A percentile compares a stretch with the other conserved stretches of the same genome.
These are phyloP conservation scores for Pseudopyrenochaeta lycopersici DNA, from an alignment of 2,329 filamentous ascomycete species.

Conservation along the genomic window DNA sequence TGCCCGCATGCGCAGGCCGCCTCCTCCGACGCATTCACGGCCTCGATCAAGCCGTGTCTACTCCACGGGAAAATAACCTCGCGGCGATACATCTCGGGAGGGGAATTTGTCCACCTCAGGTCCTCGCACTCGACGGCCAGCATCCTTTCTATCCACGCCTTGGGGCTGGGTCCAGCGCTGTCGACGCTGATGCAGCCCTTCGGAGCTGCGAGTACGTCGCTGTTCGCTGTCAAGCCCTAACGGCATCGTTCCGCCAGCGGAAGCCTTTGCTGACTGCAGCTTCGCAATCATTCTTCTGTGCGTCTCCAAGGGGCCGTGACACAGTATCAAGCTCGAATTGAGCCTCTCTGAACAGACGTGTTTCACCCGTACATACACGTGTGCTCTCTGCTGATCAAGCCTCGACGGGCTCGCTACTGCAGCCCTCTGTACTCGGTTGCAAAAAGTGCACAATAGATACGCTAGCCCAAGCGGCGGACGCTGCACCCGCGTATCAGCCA, in stretches of 20 bases:
- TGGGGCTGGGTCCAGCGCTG: slow-evolving; percentile 1
- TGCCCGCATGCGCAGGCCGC: slow-evolving; percentile 6
- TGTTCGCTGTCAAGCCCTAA: not conserved
- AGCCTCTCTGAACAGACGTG: slow-evolving; percentile 1
- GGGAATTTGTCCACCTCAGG: not conserved
- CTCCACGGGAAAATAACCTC: not conserved
- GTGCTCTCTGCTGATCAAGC: not conserved
- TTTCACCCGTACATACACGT: not conserved
- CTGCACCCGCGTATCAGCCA: not conserved
- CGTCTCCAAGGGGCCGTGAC: not conserved
- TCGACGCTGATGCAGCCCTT: slow-evolving; percentile 16
- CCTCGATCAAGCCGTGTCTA: not conserved
- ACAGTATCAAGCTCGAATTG: not conserved
- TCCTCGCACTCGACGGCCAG: not conserved
- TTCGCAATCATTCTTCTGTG: slow-evolving; percentile 14
- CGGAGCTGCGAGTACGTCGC: not conserved
- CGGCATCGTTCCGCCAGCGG: slow-evolving; percentile 11
- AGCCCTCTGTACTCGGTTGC: not conserved
- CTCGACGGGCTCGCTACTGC: not conserved
- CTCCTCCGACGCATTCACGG: not conserved
- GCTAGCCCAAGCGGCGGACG: not conserved
- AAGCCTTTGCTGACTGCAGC: slow-evolving; percentile 26
- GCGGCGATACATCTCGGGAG: not conserved
- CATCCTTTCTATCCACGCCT: not conserved
- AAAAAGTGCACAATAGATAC: not conserved